Base-by-base conservation (phyloP, 2,329 filamentous ascomycete species). In the Xylariaceae sp. region DNA sequence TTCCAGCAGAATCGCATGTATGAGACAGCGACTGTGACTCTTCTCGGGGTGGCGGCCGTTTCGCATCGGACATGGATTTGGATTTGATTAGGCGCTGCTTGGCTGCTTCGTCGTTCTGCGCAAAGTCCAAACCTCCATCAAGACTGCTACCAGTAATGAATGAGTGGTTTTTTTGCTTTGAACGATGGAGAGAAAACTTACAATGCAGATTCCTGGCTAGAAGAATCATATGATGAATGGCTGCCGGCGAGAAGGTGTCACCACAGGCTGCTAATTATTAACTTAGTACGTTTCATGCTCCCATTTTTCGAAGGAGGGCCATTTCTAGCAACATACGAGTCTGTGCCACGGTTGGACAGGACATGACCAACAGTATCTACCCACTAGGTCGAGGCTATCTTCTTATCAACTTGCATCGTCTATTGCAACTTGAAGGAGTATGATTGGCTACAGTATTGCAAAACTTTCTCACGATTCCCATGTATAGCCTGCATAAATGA, bases 221-320 rank as follows among this genome's bases (percentile, higher is more conserved):
- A 40, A 30, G 13, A 24, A 53, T 57, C 53, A 57, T 56, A 59
- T 57, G 56, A 59, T 42, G 46, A 47, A 42, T n/a, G 36, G 33
- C 29, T 32, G 44, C 26, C 42, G 2, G 4, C 26, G 40, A 32
- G 40, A 29, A 42, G 29, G 55, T 58, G 44, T 35, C 52, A 58
- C 55, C 27, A 21, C 53, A 55, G 51, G 44, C 23, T 51, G 52
- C 40, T 42, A 30, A 15, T 40, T 49, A 56, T 56, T 58, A 47
- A 45, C 48, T n/a, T 56, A 58, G 55, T 39, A 46, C 51, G 39
- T 27, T 36, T 26, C 13, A 30, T 18, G 16, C 8, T 10, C 15
- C 15, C n/a, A 33, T 41, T 33, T 30, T 30, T 40, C 30, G 30
- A 46, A 53, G 20, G 44, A 27, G 33, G 32, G 39, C 32, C 43